Evolutionary conservation across 2,329 filamentous ascomycete genomes (phyloP), one percentile per base, ranked within the genome.

Genomic region (Arachnomyces sp.): DNA sequence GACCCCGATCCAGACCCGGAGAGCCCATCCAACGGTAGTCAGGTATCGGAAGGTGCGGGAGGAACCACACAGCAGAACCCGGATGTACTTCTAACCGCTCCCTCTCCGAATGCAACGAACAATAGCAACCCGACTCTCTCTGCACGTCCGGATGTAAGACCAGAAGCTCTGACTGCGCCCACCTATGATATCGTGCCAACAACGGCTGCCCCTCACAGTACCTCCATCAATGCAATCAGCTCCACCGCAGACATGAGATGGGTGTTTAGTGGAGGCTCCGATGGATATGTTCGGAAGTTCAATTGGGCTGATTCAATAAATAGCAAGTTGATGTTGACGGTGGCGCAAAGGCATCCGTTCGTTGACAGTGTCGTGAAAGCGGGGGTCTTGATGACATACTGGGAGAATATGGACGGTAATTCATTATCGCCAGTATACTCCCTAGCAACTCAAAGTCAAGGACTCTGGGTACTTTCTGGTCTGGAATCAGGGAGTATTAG

Each of bases 321-420:
- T 59, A 88, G 88, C 48, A 95, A 95, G 65, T 78, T 92, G 28
- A 81, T 90, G 45, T 70, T 98, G 53, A 98, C 92, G 0, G 92
- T 98, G 4, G 92, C 92, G 25, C 92, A 98, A 67, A 76, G 86
- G 36, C 92, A 98, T 59, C 92, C 92, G 0, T 98, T 96, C 54
- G 92, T 98, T 31, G 92, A 98, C 60, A 95, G 86, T 53, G 92
- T 98, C 32, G 86, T 87, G 41, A 98, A 98, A 63, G 89, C 90
- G 2, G 92, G 89, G 1, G 86, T 95, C 4, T 68, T 96, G 36
- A 82, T 95, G 75, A 94, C 86, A 38, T 98, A 98, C 62, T 98
- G 92, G 92, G 92, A 95, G 62, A 98, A 96, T 54, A 89, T 95
- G 60, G 90, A 98, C 57, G 77, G 79, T 2, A 65, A 66, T 34